These are phyloP conservation scores for Castanea crenata DNA, from an alignment of 306 rosid species.

Conservation along the genomic window DNA sequence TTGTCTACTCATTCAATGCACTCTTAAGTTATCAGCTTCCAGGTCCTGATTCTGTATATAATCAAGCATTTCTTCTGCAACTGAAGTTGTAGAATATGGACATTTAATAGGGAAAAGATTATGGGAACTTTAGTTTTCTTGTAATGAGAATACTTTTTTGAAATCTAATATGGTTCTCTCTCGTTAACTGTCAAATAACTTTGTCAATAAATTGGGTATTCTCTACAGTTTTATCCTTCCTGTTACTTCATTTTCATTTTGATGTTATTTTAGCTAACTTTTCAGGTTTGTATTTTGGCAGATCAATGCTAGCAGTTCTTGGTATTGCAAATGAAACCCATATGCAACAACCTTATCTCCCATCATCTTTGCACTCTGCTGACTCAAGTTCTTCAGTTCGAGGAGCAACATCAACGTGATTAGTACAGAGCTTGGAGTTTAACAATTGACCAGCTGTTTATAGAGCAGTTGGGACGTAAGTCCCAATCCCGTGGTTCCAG, in stretches of 20 bases:
- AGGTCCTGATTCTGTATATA: neutral
- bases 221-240: neutral
- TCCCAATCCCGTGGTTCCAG: slow-evolving; percentile 20
- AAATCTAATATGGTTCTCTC: too few species aligned
- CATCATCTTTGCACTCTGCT: slow-evolving; percentile 46
- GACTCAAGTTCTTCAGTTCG: slow-evolving; percentile 68
- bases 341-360: slow-evolving; percentile 46
- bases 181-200: too few species aligned
- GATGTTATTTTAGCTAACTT: neutral
- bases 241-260: neutral
- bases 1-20: neutral
- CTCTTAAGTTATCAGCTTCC: neutral
- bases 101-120: neutral
- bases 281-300: slow-evolving; percentile 30
- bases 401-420: slow-evolving; percentile 66
- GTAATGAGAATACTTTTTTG: too few species aligned
- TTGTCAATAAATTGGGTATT: neutral
- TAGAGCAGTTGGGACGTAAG: slow-evolving; percentile 14
- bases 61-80: too few species aligned
- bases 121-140: too few species aligned
- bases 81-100: neutral
- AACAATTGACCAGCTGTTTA: slow-evolving; percentile 18
- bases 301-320: slow-evolving; percentile 66
- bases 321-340: slow-evolving; percentile 68
- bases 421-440: slow-evolving; percentile 10